Evolutionary conservation across 1,284 basidiomycete species (phyloP).

Genomic region (Pholiota adiposa): DNA sequence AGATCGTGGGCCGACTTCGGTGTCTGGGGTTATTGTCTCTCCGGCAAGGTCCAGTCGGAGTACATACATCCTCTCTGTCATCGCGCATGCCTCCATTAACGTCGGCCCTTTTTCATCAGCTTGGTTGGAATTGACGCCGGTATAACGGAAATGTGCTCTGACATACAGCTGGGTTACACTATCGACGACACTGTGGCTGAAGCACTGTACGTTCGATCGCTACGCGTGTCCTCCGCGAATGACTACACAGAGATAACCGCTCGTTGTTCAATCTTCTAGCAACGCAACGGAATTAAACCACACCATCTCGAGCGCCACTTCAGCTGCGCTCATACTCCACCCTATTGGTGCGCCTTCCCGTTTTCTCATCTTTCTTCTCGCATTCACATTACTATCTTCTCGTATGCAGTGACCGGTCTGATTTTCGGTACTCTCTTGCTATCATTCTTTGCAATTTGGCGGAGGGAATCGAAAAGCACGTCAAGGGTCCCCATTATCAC

Average conservation of each 20-base stretch:
- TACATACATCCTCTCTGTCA: not conserved
- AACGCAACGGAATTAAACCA: conserved; percentile 39
- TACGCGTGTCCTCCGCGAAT: no score
- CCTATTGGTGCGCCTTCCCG: conserved; percentile 46
- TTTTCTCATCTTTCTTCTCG: not conserved
- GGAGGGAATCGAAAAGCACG: conserved; percentile 38
- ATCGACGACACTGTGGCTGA: conserved; percentile 51
- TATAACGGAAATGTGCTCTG: conserved; percentile 47
- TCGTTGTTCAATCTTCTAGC: no score
- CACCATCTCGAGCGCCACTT: conserved; percentile 42
- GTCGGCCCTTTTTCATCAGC: conserved; percentile 34
- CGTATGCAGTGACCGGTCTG: conserved; percentile 46
- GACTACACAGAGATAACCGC: no score
- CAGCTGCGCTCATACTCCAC: conserved; percentile 38
- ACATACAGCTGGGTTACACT: conserved; percentile 51
- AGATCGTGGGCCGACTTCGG: conserved; percentile 50
- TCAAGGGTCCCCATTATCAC: conserved; percentile 36
- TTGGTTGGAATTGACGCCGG: conserved; percentile 42
- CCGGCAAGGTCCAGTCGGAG: conserved; percentile 48
- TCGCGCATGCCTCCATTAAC: not conserved
- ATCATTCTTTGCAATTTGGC: conserved; percentile 49
- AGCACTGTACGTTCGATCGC: conserved; percentile 49
- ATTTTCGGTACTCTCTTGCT: conserved; percentile 53
- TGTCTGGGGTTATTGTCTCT: conserved; percentile 64
- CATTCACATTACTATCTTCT: conserved; percentile 22